A percentile compares a stretch with the other conserved stretches of the same genome.
Evolutionary conservation across 441 rosid species (phyloP).

Genomic region (Biscutella auriculata): DNA sequence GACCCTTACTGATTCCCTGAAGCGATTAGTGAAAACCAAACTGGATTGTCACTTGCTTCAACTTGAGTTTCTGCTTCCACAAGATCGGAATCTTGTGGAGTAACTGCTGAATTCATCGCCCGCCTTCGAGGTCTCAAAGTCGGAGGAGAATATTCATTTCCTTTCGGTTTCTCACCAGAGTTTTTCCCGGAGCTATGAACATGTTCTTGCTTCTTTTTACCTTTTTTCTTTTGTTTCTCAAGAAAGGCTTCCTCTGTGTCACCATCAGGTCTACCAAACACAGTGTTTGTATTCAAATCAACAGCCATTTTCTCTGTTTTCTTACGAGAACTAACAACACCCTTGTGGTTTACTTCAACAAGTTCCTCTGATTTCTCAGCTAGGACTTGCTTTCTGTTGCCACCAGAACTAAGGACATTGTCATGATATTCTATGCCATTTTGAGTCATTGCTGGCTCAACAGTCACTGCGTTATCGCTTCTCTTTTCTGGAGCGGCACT

Average conservation of each 20-base stretch:
- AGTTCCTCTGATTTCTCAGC: background rate
- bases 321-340: too few relatives aligned
- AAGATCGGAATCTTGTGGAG: background rate
- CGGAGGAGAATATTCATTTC: background rate
- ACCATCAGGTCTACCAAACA: too few relatives aligned
- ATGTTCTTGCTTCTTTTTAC: background rate
- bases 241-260: background rate
- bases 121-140: background rate
- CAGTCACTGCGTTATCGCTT: too few relatives aligned
- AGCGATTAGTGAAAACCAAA: conserved; percentile 14
- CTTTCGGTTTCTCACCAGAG: background rate
- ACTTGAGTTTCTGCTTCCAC: background rate
- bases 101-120: background rate
- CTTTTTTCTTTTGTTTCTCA: background rate
- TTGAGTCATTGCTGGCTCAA: background rate
- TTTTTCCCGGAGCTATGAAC: background rate
- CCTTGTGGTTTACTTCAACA: too few relatives aligned
- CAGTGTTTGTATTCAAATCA: too few relatives aligned
- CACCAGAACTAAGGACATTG: background rate
- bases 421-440: background rate
- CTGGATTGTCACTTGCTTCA: background rate
- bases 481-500: too few relatives aligned
- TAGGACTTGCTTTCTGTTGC: background rate
- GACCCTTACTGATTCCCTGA: background rate
- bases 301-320: too few relatives aligned